Evolutionary conservation across 75 land plant genomes (phyloP).

Genomic region (Sequoia sempervirens): DNA sequence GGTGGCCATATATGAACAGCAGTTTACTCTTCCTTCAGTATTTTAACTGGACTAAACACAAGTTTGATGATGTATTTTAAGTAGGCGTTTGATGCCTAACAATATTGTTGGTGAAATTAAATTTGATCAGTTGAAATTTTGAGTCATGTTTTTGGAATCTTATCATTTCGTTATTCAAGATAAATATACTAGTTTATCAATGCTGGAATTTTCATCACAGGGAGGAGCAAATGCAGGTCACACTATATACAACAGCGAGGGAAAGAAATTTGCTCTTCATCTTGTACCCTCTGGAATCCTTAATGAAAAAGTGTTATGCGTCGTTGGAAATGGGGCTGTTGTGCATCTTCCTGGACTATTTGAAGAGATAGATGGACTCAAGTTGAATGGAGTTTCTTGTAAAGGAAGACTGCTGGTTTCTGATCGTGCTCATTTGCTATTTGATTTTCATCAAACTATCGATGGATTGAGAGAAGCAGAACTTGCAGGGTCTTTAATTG

Average conservation of each 20-base stretch:
- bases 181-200: background rate
- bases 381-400: slow-evolving; percentile 63
- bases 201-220: slow-evolving; percentile 21
- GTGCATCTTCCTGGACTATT: slow-evolving; percentile 80
- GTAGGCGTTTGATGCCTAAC: background rate
- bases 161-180: background rate
- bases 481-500: slow-evolving; percentile 84
- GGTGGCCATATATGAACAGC: background rate
- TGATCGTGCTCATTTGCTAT: slow-evolving; percentile 89
- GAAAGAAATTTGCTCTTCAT: slow-evolving; percentile 93
- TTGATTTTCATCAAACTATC: slow-evolving; percentile 84
- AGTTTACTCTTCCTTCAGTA: background rate
- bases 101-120: background rate
- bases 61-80: background rate
- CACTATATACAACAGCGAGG: slow-evolving; percentile 90
- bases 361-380: slow-evolving; percentile 73
- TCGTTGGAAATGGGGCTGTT: slow-evolving; percentile 94
- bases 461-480: slow-evolving; percentile 94
- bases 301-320: slow-evolving; percentile 71
- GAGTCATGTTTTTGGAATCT: background rate
- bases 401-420: slow-evolving; percentile 71
- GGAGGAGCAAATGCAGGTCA: slow-evolving; percentile 99
- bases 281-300: slow-evolving; percentile 97
- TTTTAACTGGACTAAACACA: background rate
- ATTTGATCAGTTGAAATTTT: background rate